Base-by-base conservation (phyloP, 352 stramenopile genomes). In the Pythium monospermum region DNA sequence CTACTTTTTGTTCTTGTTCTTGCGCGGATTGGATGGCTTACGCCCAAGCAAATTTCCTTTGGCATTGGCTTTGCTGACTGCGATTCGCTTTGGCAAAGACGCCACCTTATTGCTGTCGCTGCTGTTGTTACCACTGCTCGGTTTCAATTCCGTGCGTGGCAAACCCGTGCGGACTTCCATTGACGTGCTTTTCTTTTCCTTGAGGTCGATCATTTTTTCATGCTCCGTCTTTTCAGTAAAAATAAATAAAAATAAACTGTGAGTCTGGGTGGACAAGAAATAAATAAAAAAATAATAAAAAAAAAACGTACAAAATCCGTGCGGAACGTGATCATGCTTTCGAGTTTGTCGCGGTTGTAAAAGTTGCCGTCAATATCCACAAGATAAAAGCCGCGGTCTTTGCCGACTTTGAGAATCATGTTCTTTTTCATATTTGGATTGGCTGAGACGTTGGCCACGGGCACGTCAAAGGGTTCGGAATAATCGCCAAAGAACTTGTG, bases 401-500 rank as follows among this genome's bases (percentile, higher is more conserved):
- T 85, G 30, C 65, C 76, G 21, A 94, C 54, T 53, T 94, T 94
- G 38, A 94, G 64, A 49, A 91, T 91, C 49, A 94, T 88, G 59
- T 90, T 89, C 59, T 85, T 91, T 55, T 85, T 87, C 46, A 71
- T 91, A 60, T 91, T 87, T 3, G 80, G 79, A 53, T 90, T 67
- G 19, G 80, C 83, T 36, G 80, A 91, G 12, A 94, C 69, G 36
- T 85, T 68, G 33, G 64, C 66, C 6, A 81, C 75, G 0, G 83
- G 79, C 25, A 89, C 76, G 32, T 93, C 83, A 39, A 85, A 75
- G 3, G 80, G 76, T 23, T 68, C 56, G 32, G 66, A 70, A 4
- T 87, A 54, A 56, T 87, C 69, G 37, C 83, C 83, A 53, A 94
- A 88, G 64, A 91, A 94, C 63, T 91, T 94, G 69, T 94, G 83